Percentiles rank a stretch among this genome's conserved stretches.
Evolutionary conservation across 805 yeast species (phyloP).

Genomic region (Yarrowia sp.): DNA sequence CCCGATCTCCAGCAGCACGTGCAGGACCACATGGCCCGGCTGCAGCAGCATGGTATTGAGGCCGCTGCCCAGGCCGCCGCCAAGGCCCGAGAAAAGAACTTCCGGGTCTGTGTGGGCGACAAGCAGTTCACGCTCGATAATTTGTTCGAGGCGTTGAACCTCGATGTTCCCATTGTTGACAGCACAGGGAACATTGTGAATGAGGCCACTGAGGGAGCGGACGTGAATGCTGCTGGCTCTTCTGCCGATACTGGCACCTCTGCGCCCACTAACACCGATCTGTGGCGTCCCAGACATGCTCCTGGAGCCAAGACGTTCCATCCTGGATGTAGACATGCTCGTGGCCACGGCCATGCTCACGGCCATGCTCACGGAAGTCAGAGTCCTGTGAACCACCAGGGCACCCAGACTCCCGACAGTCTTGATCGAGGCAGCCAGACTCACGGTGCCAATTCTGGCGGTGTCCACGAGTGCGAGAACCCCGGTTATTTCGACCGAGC

Average conservation of each 20-base stretch:
- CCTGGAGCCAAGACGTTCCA: not conserved
- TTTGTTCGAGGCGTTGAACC: conserved; percentile 29
- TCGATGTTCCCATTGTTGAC: not conserved
- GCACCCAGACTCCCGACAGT: too few species aligned
- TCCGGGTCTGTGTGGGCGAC: conserved; percentile 35
- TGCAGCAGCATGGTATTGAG: conserved; percentile 10
- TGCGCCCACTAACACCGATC: not conserved
- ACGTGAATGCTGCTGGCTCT: not conserved
- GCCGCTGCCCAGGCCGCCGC: conserved; percentile 25
- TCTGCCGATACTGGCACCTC: not conserved
- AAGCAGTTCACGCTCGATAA: conserved; percentile 26
- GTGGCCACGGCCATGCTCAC: not conserved
- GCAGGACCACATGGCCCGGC: conserved; percentile 8
- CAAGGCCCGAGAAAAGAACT: conserved; percentile 26
- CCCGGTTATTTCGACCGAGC: too few species aligned
- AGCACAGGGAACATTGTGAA: too few species aligned
- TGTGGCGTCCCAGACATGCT: conserved; percentile 25
- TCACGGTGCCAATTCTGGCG: too few species aligned
- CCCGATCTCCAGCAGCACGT: conserved; percentile 25
- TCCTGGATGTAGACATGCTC: not conserved
- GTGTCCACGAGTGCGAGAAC: too few species aligned
- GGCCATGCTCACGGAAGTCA: too few species aligned
- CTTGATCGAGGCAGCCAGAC: too few species aligned
- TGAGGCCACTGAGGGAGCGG: too few species aligned
- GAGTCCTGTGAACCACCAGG: too few species aligned